These are phyloP conservation scores for Pythium brachiatum DNA, from an alignment of 352 stramenopile genomes.

Conservation along the genomic window DNA sequence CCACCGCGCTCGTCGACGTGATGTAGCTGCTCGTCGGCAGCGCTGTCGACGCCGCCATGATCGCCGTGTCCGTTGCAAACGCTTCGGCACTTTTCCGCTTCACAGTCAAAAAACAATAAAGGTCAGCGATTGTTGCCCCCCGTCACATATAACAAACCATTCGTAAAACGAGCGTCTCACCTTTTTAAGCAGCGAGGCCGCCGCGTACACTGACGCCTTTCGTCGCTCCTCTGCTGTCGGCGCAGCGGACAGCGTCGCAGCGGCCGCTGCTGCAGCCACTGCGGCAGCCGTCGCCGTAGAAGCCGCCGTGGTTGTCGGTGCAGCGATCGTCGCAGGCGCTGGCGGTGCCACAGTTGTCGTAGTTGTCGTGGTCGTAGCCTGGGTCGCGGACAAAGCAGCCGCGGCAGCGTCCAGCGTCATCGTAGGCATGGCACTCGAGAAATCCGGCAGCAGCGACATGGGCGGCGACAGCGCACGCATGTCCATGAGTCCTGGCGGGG, in stretches of 20 bases:
- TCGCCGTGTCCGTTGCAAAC: slow-evolving; percentile 21
- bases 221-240: slow-evolving; percentile 27
- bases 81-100: slow-evolving; percentile 57
- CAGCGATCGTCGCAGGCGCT: slow-evolving; percentile 3
- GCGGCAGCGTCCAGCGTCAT: slow-evolving; percentile 33
- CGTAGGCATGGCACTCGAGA: slow-evolving; percentile 40
- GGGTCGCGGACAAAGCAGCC: slow-evolving; percentile 1
- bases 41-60: slow-evolving; percentile 13
- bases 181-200: slow-evolving; percentile 35
- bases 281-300: neutral
- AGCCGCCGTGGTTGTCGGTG: slow-evolving; percentile 1
- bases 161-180: slow-evolving; percentile 12
- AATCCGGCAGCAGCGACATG: slow-evolving; percentile 62
- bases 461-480: slow-evolving; percentile 72
- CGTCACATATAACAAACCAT: no score
- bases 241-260: neutral
- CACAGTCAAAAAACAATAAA: neutral
- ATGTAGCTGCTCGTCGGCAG: slow-evolving; percentile 24
- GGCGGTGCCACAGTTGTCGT: slow-evolving; percentile 13
- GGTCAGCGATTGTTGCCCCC: no score
- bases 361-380: slow-evolving; percentile 1
- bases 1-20: slow-evolving; percentile 1
- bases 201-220: slow-evolving; percentile 20
- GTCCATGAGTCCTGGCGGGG: slow-evolving; percentile 55
- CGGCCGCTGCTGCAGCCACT: slow-evolving; percentile 7